Evolutionary conservation across 129 eudicot species (phyloP).

Genomic region (Tagetes erecta): DNA sequence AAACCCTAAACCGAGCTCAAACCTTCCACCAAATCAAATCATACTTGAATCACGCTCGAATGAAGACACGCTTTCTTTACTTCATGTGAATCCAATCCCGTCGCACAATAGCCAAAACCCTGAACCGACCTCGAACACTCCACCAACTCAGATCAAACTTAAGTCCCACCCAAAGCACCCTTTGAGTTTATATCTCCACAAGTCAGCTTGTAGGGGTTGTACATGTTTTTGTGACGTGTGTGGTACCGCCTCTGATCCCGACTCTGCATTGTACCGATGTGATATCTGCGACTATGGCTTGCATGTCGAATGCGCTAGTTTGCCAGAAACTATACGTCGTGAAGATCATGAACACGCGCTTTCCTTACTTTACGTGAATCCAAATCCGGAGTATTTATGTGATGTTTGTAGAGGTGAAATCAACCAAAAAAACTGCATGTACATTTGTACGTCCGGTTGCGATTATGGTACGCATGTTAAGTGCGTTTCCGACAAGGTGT

Average conservation of each 20-base stretch:
- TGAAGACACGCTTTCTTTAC: constrained; percentile 22
- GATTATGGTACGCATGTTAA: constrained; percentile 28
- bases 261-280: constrained; percentile 8
- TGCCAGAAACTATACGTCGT: constrained; percentile 7
- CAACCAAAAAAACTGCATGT: constrained; percentile 23
- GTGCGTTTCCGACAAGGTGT: constrained; percentile 15
- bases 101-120: not conserved
- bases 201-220: not conserved
- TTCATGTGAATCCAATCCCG: constrained; percentile 13
- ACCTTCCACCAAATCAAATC: not conserved
- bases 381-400: not conserved
- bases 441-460: constrained; percentile 26
- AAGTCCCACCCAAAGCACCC: constrained; percentile 25
- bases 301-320: constrained; percentile 21
- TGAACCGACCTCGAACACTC: not conserved
- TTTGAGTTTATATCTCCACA: not conserved
- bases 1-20: not conserved
- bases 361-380: constrained; percentile 26
- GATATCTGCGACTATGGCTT: constrained; percentile 14
- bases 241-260: constrained; percentile 11
- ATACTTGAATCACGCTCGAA: constrained; percentile 17
- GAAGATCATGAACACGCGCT: constrained; percentile 21
- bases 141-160: constrained; percentile 10
- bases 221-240: constrained; percentile 19
- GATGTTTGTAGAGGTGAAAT: constrained; percentile 24